Conservation (phyloP, 2,329 filamentous ascomycete genomes). For the Xylariales sp. region DNA sequence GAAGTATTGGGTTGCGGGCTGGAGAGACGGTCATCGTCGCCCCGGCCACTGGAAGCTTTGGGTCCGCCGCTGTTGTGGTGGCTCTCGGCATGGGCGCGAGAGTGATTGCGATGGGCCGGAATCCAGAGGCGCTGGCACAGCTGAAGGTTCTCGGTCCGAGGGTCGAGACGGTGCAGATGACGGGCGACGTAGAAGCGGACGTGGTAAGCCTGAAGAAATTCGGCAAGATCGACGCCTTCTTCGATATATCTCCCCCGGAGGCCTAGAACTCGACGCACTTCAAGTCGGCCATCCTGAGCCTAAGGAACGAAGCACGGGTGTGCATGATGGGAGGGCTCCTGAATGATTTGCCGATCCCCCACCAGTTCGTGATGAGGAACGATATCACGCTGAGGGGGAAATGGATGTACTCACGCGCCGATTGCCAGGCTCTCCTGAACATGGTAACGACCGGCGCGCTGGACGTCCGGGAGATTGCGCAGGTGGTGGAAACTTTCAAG, state of each 20-base stretch:
- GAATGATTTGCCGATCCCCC: conserved; percentile 48
- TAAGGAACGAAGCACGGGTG: conserved; percentile 49
- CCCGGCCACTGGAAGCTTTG: conserved; percentile 60
- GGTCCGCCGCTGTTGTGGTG: conserved; percentile 56
- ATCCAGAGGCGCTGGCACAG: conserved; percentile 36
- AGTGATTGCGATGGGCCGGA: conserved; percentile 61
- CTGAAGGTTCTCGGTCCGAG: conserved; percentile 45
- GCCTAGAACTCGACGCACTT: conserved; percentile 54
- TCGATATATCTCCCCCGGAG: conserved; percentile 58
- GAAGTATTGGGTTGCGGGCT: conserved; percentile 49
- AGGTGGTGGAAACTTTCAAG: conserved; percentile 31
- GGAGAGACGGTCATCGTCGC: conserved; percentile 60
- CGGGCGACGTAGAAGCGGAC: conserved; percentile 50
- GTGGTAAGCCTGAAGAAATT: conserved; percentile 45
- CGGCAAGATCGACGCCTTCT: conserved; percentile 54
- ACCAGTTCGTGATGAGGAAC: conserved; percentile 47
- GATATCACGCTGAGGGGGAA: conserved; percentile 54
- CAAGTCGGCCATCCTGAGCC: conserved; percentile 50
- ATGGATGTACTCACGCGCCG: conserved; percentile 56
- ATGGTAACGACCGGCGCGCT: conserved; percentile 55
- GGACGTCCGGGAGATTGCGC: conserved; percentile 38
- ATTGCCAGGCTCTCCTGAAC: conserved; percentile 45
- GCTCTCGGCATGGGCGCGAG: conserved; percentile 61
- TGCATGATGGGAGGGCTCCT: conserved; percentile 46
- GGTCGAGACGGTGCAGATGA: conserved; percentile 55